These are phyloP conservation scores for Globisporangium cylindrosporum DNA, from an alignment of 352 stramenopile genomes.

Conservation along the genomic window DNA sequence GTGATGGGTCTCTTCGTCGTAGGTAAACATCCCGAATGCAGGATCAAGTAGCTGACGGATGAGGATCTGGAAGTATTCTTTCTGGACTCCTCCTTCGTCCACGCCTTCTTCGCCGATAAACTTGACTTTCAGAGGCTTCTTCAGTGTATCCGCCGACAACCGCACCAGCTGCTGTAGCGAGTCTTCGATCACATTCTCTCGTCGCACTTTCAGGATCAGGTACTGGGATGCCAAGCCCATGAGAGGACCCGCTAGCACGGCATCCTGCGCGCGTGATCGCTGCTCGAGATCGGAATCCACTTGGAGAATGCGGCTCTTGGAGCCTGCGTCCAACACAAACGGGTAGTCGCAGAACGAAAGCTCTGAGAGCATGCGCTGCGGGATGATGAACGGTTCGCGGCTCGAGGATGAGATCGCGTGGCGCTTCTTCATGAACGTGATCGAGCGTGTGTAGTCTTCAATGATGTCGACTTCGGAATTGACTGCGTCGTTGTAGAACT, in stretches of 20 bases:
- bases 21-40: slow-evolving; percentile 77
- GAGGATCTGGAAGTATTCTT: slow-evolving; percentile 85
- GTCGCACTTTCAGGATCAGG: slow-evolving; percentile 60
- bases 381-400: slow-evolving; percentile 24
- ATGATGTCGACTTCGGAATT: slow-evolving; percentile 83
- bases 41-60: slow-evolving; percentile 72
- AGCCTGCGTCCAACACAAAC: slow-evolving; percentile 75
- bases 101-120: slow-evolving; percentile 83
- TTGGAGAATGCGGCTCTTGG: slow-evolving; percentile 74
- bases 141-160: slow-evolving; percentile 55
- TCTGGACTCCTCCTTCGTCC: slow-evolving; percentile 77
- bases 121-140: slow-evolving; percentile 82
- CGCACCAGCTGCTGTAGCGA: slow-evolving; percentile 68
- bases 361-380: slow-evolving; percentile 63
- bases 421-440: slow-evolving; percentile 72
- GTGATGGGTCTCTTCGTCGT: slow-evolving; percentile 64
- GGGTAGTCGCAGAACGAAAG: slow-evolving; percentile 83
- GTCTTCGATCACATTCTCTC: slow-evolving; percentile 77
- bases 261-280: slow-evolving; percentile 52
- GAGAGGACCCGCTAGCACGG: slow-evolving; percentile 37
- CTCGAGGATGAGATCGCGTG: slow-evolving; percentile 20
- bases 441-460: slow-evolving; percentile 68
- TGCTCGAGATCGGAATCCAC: slow-evolving; percentile 79
- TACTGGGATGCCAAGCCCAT: slow-evolving; percentile 45
- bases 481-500: slow-evolving; percentile 83